Evolutionary conservation across 2,329 filamentous ascomycete species (phyloP).

Genomic region (Trichophyton schoenleinii): DNA sequence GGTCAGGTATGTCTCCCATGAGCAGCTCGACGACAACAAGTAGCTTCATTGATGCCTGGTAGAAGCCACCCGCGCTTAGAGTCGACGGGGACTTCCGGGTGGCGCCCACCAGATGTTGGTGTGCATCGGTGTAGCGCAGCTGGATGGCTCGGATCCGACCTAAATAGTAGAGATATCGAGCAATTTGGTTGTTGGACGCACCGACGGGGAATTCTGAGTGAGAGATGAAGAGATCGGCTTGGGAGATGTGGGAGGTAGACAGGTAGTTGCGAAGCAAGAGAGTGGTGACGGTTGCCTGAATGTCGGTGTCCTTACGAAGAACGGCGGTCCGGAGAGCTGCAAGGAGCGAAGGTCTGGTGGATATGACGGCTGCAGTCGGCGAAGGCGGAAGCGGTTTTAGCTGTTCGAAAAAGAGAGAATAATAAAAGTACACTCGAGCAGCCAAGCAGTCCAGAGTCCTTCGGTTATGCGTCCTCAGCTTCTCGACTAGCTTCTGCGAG

Average conservation of each 20-base stretch:
- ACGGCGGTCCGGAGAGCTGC: slow-evolving; percentile 89
- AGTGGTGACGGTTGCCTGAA: slow-evolving; percentile 92
- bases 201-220: slow-evolving; percentile 91
- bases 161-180: slow-evolving; percentile 92
- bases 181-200: slow-evolving; percentile 95
- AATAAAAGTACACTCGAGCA: slow-evolving; percentile 97
- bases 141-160: slow-evolving; percentile 94
- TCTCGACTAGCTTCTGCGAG: slow-evolving; percentile 69
- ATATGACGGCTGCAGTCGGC: slow-evolving; percentile 72
- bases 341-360: slow-evolving; percentile 73
- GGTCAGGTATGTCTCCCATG: slow-evolving; percentile 97
- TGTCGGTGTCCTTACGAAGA: slow-evolving; percentile 89
- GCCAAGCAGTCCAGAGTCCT: slow-evolving; percentile 87
- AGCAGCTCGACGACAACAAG: slow-evolving; percentile 88
- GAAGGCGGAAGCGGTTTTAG: slow-evolving; percentile 78
- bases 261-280: slow-evolving; percentile 92
- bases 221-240: slow-evolving; percentile 88
- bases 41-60: slow-evolving; percentile 93
- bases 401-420: slow-evolving; percentile 87
- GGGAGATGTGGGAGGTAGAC: slow-evolving; percentile 87
- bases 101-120: slow-evolving; percentile 83
- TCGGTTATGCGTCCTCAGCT: slow-evolving; percentile 79
- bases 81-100: slow-evolving; percentile 91
- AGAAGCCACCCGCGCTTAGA: slow-evolving; percentile 80
- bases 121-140: slow-evolving; percentile 90